Evolutionary conservation across 495 filamentous ascomycete genomes (phyloP).

Genomic region (Tuber aestivum): DNA sequence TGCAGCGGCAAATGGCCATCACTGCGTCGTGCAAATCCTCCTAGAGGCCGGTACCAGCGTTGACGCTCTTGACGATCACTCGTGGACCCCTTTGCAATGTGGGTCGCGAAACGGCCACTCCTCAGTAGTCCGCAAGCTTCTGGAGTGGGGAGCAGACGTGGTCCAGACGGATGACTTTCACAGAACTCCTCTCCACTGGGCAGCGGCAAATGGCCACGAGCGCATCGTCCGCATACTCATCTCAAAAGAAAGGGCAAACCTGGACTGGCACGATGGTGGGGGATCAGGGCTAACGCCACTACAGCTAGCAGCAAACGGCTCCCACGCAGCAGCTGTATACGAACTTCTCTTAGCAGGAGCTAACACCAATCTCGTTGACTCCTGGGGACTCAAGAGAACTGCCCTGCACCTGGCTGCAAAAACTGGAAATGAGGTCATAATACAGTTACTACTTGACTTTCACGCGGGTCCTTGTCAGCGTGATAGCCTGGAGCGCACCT

Average conservation of each 20-base stretch:
- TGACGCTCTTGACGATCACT: neutral
- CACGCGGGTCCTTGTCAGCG: neutral
- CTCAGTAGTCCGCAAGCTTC: constrained; percentile 10
- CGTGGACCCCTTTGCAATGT: constrained; percentile 17
- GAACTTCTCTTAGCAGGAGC: constrained; percentile 13
- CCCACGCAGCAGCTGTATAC: neutral
- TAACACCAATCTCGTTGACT: neutral
- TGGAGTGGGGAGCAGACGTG: constrained; percentile 7
- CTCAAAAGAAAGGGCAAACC: neutral
- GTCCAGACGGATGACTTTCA: neutral
- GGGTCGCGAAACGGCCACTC: constrained; percentile 14
- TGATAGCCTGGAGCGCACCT: neutral
- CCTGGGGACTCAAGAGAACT: constrained; percentile 2
- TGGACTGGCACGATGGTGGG: constrained; percentile 9
- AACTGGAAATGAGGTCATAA: neutral
- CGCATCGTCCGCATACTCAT: constrained; percentile 14
- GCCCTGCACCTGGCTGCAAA: constrained; percentile 11
- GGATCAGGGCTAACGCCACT: neutral
- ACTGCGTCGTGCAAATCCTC: constrained; percentile 8
- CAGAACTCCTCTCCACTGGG: constrained; percentile 8
- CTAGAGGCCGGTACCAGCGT: constrained; percentile 15
- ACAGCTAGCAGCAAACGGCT: neutral
- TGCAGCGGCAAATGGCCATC: constrained; percentile 10
- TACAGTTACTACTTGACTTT: neutral
- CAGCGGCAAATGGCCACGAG: constrained; percentile 4